Percentiles rank a stretch among this genome's conserved stretches.
These are phyloP conservation scores for Arthrinium phaeospermum DNA, from an alignment of 2,329 filamentous ascomycete species.

Conservation along the genomic window DNA sequence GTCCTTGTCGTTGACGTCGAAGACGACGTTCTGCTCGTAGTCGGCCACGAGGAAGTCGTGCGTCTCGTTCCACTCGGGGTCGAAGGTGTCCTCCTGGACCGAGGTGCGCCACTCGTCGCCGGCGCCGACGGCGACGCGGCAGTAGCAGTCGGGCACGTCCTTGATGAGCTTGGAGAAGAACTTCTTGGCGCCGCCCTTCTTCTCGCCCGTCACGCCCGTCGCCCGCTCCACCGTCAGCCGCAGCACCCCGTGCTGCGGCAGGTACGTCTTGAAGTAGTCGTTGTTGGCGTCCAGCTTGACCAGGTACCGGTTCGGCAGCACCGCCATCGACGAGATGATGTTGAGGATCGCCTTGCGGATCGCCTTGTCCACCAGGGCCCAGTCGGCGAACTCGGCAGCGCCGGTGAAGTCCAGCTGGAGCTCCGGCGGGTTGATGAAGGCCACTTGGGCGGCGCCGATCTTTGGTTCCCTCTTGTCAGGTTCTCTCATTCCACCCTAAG, in stretches of 20 bases:
- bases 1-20: constrained; percentile 52
- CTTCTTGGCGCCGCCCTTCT: constrained; percentile 45
- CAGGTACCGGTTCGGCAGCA: constrained; percentile 55
- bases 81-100: constrained; percentile 46
- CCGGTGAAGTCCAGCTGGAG: constrained; percentile 54
- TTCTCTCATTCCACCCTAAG: too few relatives aligned
- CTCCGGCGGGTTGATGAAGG: constrained; percentile 54
- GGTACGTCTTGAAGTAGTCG: constrained; percentile 55
- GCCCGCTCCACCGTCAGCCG: constrained; percentile 51
- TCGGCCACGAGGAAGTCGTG: constrained; percentile 54
- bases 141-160: constrained; percentile 54
- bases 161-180: constrained; percentile 50
- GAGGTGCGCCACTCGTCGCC: constrained; percentile 50
- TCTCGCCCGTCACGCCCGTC: constrained; percentile 43
- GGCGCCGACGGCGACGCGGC: constrained; percentile 49
- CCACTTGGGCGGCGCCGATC: constrained; percentile 54
- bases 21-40: constrained; percentile 47
- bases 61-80: constrained; percentile 54
- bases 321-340: constrained; percentile 51
- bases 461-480: constrained; percentile 27
- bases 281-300: constrained; percentile 52
- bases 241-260: constrained; percentile 48
- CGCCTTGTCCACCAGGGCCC: constrained; percentile 37
- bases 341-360: constrained; percentile 51
- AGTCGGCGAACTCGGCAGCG: constrained; percentile 26